Evolutionary conservation across 129 eudicot species (phyloP).

Genomic region (Pittosporum tobira): DNA sequence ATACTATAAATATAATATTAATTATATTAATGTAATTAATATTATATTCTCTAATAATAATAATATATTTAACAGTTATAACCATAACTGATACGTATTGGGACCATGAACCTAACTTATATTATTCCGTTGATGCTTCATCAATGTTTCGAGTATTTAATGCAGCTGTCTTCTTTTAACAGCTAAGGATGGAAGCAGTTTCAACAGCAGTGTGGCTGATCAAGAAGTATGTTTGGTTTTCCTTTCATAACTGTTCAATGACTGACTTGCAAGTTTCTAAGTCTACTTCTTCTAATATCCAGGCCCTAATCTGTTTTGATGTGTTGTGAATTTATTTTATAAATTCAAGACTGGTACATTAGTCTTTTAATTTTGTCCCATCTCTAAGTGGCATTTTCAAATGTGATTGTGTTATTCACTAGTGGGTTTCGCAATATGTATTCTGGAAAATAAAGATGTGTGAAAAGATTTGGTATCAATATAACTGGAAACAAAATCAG

Average conservation of each 20-base stretch:
- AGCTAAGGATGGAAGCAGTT: conserved; percentile 73
- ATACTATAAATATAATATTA: too few relatives aligned
- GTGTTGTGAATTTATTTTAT: too few relatives aligned
- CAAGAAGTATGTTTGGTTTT: conserved; percentile 50
- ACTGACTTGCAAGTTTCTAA: conserved; percentile 8
- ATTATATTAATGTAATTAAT: too few relatives aligned
- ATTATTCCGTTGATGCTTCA: neutral
- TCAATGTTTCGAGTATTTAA: neutral
- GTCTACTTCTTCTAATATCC: conserved; percentile 1
- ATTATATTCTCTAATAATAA: too few relatives aligned
- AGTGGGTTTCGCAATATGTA: neutral
- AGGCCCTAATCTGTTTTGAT: neutral
- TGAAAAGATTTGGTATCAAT: neutral
- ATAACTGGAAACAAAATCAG: neutral
- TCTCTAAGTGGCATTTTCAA: neutral
- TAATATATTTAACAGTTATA: too few relatives aligned
- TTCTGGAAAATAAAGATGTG: neutral
- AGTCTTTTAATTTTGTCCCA: too few relatives aligned
- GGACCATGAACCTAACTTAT: neutral
- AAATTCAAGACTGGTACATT: too few relatives aligned
- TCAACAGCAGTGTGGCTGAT: conserved; percentile 87
- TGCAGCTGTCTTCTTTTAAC: neutral
- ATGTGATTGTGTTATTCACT: neutral
- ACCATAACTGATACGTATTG: neutral
- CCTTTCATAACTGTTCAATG: neutral